Percentiles rank a stretch among this genome's conserved stretches.
Conservation (phyloP, 2,329 filamentous ascomycete genomes). For the Fusarium oxysporum region DNA sequence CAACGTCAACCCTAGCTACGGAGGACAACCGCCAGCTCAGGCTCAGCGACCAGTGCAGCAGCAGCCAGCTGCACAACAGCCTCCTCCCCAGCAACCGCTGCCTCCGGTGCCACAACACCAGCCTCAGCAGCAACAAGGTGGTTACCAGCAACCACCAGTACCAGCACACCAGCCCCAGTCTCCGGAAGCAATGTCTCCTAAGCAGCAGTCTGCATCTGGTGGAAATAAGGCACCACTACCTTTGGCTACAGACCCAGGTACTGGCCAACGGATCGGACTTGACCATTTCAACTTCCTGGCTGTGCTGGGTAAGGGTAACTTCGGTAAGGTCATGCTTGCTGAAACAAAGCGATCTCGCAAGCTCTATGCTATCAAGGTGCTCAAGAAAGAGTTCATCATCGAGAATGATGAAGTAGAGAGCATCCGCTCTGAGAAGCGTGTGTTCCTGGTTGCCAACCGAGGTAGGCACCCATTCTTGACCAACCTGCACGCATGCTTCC, state of each 20-base stretch:
- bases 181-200: constrained; percentile 51
- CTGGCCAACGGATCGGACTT: constrained; percentile 87
- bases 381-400: constrained; percentile 99
- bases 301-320: constrained; percentile 98
- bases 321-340: constrained; percentile 99
- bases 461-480: constrained; percentile 96
- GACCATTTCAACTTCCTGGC: constrained; percentile 99
- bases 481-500: constrained; percentile 97
- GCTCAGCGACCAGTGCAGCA: constrained; percentile 48
- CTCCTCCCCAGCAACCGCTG: constrained; percentile 53
- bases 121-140: constrained; percentile 50
- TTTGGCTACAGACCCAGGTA: constrained; percentile 77
- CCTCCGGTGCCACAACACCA: constrained; percentile 45
- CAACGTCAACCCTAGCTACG: constrained; percentile 64
- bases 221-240: constrained; percentile 70
- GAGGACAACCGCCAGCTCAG: constrained; percentile 47
- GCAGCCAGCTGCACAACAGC: constrained; percentile 52
- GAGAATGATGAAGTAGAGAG: constrained; percentile 99
- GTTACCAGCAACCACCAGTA: constrained; percentile 51
- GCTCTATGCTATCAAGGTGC: constrained; percentile 96
- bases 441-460: constrained; percentile 96
- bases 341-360: constrained; percentile 94
- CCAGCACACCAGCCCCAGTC: constrained; percentile 55
- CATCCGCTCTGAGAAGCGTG: constrained; percentile 95
- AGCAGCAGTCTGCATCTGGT: constrained; percentile 48